These are phyloP conservation scores for Yamadazyma triangularis DNA, from an alignment of 1,139 yeast species.

Conservation along the genomic window DNA sequence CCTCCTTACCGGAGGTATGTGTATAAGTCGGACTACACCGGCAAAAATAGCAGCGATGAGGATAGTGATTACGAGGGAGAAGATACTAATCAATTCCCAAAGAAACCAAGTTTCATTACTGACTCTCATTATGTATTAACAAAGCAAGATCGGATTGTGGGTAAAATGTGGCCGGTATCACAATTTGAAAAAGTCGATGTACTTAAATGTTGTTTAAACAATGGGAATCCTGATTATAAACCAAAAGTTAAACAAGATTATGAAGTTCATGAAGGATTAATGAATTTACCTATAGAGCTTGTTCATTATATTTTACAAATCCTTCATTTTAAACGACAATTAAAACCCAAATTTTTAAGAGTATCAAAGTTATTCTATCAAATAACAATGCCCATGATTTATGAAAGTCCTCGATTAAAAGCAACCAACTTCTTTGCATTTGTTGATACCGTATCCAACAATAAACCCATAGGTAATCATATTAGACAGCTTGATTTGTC, in stretches of 20 bases:
- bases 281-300: conserved; percentile 57
- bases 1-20: conserved; percentile 76
- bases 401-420: conserved; percentile 55
- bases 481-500: conserved; percentile 65
- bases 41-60: conserved; percentile 28
- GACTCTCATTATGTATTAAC: conserved; percentile 36
- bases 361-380: conserved; percentile 61
- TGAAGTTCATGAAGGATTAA: conserved; percentile 10
- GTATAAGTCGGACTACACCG: conserved; percentile 50
- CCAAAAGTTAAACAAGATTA: conserved; percentile 6
- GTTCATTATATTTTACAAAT: conserved; percentile 48
- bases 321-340: conserved; percentile 25
- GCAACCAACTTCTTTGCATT: conserved; percentile 68
- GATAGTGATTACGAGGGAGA: conserved; percentile 27
- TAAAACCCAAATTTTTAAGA: conserved; percentile 50
- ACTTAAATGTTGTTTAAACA: conserved; percentile 22
- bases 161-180: conserved; percentile 40
- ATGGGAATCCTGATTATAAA: background rate
- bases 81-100: conserved; percentile 17
- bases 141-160: conserved; percentile 15
- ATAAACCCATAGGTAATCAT: conserved; percentile 36
- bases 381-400: conserved; percentile 58
- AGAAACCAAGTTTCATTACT: conserved; percentile 25
- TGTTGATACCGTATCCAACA: conserved; percentile 60
- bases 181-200: conserved; percentile 47